Base-by-base conservation (phyloP, 1,139 yeast species). In the Taphrina betulina region DNA sequence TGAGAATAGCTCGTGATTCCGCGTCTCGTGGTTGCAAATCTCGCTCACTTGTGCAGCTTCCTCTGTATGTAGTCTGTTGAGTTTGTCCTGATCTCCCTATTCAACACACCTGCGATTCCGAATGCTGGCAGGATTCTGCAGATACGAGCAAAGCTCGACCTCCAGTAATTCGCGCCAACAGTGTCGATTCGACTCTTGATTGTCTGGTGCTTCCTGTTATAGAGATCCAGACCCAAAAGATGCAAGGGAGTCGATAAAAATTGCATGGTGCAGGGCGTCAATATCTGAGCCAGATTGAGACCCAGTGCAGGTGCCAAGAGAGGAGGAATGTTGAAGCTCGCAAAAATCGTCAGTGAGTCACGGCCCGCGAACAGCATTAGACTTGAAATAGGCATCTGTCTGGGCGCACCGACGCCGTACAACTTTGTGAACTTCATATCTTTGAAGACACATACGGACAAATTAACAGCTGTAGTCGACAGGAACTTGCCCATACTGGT, bases 51-150 rank as follows among this genome's bases (percentile, higher is more conserved):
- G 31, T 26, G 31, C 12, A 26, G 31, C 12, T 7, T 12, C 7
- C 31, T 7, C 10, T 26, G 31, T 26, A 12, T 26, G 31, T 7
- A 7, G 12, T 26, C 10, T 12, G 12, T 26, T 7, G 10, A 7
- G 10, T 12, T 26, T 26, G 31, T 34, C 37, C 37, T 34, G 37
- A 43, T n/a, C 19, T 50, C 40, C 12, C 58, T 42, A 28, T 56
- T 56, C 14, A 53, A 40, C n/a, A 56, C 56, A 8, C 58, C 58
- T 12, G 48, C 58, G 2, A 56, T 24, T 8, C 59, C 59, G 40
- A 57, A 57, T 2, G 59, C 59, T 24, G 59, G 59, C 26, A 57
- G 36, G 31, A 57, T 57, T 8, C 59, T 41, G 17, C 50, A 14
- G 16, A 57, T 35, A 8, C 59, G 43, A 5, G 59, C 59, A n/a